Conservation (phyloP, 2,329 filamentous ascomycete species). For the Tolypocladium tropicale region DNA sequence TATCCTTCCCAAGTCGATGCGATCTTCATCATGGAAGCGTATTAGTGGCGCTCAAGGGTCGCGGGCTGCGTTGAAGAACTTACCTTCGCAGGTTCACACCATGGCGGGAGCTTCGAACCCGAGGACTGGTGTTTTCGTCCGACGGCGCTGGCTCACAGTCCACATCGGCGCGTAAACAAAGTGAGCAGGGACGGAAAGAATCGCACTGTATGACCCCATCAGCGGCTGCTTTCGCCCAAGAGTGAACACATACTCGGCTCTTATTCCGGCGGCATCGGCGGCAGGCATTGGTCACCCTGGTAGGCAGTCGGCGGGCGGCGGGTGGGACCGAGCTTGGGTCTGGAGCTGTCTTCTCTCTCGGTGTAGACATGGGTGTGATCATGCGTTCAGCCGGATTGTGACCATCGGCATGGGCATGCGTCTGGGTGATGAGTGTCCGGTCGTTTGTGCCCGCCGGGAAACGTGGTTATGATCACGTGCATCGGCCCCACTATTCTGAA, state of each 20-base stretch:
- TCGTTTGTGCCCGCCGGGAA: neutral
- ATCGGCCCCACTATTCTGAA: neutral
- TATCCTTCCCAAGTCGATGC: neutral
- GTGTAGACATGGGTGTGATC: neutral
- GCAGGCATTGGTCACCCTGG: slow-evolving; percentile 1
- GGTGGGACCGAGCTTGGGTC: slow-evolving; percentile 1
- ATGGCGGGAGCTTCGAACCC: neutral
- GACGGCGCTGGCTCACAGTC: neutral
- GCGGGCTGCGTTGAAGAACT: neutral
- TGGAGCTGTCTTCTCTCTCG: neutral
- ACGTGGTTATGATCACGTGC: neutral
- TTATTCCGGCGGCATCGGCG: slow-evolving; percentile 1
- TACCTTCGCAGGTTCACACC: neutral
- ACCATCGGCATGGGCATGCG: neutral
- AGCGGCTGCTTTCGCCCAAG: neutral
- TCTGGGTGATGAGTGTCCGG: neutral
- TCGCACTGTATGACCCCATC: neutral
- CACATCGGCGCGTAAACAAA: slow-evolving; percentile 1
- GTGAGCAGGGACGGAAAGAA: neutral
- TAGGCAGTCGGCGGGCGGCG: slow-evolving; percentile 1
- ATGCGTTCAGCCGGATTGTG: neutral
- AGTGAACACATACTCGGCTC: neutral
- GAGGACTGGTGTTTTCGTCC: neutral
- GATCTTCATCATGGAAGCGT: neutral
- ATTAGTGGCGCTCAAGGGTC: neutral